Conservation (phyloP, 257 asterid genomes). For the Nicotiana undulata region DNA sequence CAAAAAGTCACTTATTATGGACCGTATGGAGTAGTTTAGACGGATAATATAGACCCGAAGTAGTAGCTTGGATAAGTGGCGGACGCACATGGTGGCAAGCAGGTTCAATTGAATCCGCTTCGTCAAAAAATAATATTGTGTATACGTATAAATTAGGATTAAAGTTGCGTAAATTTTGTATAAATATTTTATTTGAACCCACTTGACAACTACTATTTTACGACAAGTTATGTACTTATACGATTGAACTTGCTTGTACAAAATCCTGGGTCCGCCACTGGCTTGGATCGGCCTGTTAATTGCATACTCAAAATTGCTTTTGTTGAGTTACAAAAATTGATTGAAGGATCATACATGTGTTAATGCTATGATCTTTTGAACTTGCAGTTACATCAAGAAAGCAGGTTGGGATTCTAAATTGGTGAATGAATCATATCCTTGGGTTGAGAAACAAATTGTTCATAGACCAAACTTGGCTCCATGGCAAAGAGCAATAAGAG, state of each 20-base stretch:
- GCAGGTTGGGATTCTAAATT: slow-evolving; percentile 83
- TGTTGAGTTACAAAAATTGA: not conserved
- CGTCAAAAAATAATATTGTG: no score
- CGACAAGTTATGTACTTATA: no score
- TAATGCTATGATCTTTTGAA: not conserved
- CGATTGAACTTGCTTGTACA: no score
- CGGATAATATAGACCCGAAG: no score
- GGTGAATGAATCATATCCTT: slow-evolving; percentile 79
- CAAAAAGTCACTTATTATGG: no score
- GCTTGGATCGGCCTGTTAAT: not conserved
- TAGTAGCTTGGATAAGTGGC: not conserved
- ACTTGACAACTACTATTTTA: no score
- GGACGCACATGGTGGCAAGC: no score
- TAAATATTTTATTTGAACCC: no score
- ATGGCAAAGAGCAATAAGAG: slow-evolving; percentile 73
- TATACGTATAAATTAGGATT: no score
- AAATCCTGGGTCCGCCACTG: no score
- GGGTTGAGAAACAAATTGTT: slow-evolving; percentile 93
- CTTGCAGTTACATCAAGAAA: slow-evolving; percentile 48
- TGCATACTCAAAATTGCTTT: not conserved
- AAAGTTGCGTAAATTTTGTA: no score
- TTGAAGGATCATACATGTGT: not conserved
- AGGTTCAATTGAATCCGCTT: no score
- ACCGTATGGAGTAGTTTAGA: not conserved
- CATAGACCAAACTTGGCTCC: slow-evolving; percentile 63